A percentile compares a stretch with the other conserved stretches of the same genome.
Conservation (phyloP, 2,329 filamentous ascomycete species). For the Botrytis squamosa region DNA sequence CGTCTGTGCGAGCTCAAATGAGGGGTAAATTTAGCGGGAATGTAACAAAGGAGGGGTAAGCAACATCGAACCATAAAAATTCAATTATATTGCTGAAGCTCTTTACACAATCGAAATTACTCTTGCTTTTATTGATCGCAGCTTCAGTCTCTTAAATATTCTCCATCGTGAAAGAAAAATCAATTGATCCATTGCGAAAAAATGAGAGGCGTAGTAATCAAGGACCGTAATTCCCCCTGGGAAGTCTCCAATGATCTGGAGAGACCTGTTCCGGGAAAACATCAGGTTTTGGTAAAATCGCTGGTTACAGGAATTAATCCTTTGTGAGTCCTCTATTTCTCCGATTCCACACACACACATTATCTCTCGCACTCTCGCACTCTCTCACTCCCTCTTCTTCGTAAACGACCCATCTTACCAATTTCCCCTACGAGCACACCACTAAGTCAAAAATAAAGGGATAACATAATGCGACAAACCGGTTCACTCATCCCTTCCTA, state of each 20-base stretch:
- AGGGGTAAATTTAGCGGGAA: conserved; percentile 13
- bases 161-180: neutral
- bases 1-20: conserved; percentile 6
- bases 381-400: neutral
- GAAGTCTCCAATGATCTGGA: conserved; percentile 26
- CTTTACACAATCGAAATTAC: neutral
- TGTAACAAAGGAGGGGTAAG: conserved; percentile 16
- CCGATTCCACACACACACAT: too few species aligned
- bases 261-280: conserved; percentile 36
- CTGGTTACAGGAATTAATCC: conserved; percentile 42
- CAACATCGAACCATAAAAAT: conserved; percentile 8
- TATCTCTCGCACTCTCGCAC: neutral
- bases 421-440: too few species aligned
- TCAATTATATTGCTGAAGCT: neutral
- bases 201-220: conserved; percentile 16
- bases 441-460: conserved; percentile 26
- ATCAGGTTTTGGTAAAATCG: conserved; percentile 42
- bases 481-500: conserved; percentile 40
- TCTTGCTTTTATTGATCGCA: neutral
- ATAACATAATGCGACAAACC: conserved; percentile 40
- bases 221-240: neutral
- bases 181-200: neutral
- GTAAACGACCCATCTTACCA: neutral
- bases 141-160: too few species aligned
- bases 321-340: conserved; percentile 37